These are phyloP conservation scores for Bullera alba DNA, from an alignment of 768 basidiomycete species.

Conservation along the genomic window DNA sequence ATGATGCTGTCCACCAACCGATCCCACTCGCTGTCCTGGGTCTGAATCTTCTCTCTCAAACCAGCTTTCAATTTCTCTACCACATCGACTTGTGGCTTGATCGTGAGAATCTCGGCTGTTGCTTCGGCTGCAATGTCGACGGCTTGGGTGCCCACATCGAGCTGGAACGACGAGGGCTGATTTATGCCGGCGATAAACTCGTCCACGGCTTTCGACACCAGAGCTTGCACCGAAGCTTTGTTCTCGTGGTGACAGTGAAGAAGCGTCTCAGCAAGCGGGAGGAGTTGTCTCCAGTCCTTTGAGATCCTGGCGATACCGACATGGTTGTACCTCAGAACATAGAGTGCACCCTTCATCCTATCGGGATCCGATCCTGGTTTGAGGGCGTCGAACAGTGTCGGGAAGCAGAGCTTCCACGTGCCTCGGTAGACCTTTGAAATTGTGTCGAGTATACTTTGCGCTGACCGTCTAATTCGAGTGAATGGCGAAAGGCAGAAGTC, in stretches of 20 bases:
- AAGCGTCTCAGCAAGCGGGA: constrained; percentile 56
- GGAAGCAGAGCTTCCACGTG: constrained; percentile 45
- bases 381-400: constrained; percentile 46
- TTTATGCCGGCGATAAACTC: constrained; percentile 28
- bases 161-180: constrained; percentile 19
- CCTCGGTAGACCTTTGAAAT: constrained; percentile 46
- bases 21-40: constrained; percentile 23
- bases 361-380: constrained; percentile 69
- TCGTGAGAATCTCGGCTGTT: constrained; percentile 2
- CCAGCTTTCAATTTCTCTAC: constrained; percentile 13
- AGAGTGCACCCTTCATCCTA: constrained; percentile 85
- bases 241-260: constrained; percentile 76
- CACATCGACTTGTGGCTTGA: constrained; percentile 12
- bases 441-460: constrained; percentile 24
- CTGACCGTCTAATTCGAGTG: constrained; percentile 30
- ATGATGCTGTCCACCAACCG: constrained; percentile 24
- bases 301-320: constrained; percentile 53
- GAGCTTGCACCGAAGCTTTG: constrained; percentile 52
- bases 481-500: constrained; percentile 48
- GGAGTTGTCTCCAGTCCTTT: constrained; percentile 60
- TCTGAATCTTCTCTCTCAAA: neutral
- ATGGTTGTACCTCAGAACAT: constrained; percentile 61
- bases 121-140: constrained; percentile 20
- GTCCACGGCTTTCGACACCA: constrained; percentile 35
- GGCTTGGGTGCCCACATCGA: constrained; percentile 14